Evolutionary conservation across 495 filamentous ascomycete species (phyloP).

Genomic region (Astrocystis sublimbata): DNA sequence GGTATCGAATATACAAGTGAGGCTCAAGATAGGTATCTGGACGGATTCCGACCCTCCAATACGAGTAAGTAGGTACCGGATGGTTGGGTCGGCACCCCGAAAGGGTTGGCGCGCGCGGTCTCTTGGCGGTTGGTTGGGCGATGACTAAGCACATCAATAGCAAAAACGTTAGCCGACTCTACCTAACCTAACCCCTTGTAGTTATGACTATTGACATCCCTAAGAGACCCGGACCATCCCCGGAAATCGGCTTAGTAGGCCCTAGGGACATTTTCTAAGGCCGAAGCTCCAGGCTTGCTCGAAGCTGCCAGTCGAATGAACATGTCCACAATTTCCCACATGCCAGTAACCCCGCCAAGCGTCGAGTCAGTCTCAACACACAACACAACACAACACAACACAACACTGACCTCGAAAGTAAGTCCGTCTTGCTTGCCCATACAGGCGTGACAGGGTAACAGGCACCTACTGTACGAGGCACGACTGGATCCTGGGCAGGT

Average conservation of each 20-base stretch:
- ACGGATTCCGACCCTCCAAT: neutral
- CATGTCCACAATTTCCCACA: no score
- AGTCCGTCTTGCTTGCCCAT: no score
- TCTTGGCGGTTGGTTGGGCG: neutral
- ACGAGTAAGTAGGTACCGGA: neutral
- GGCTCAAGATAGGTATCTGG: neutral
- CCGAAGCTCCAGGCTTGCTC: neutral
- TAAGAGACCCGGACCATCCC: neutral
- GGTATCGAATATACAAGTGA: no score
- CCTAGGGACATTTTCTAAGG: neutral
- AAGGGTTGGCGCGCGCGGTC: neutral
- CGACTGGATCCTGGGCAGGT: no score
- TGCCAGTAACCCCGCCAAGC: neutral
- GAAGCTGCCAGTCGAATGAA: no score
- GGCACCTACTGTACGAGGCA: no score
- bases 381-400: neutral
- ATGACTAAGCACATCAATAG: neutral
- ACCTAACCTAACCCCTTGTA: no score
- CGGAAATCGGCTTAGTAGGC: neutral
- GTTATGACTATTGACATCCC: no score
- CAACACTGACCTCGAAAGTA: no score
- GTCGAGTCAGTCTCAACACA: neutral
- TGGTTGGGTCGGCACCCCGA: neutral
- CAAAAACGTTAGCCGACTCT: neutral
- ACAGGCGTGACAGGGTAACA: no score